Evolutionary conservation across 208 protist genomes (phyloP), one percentile per base, ranked within the genome.

Genomic region (Vickermania spadyakhi): DNA sequence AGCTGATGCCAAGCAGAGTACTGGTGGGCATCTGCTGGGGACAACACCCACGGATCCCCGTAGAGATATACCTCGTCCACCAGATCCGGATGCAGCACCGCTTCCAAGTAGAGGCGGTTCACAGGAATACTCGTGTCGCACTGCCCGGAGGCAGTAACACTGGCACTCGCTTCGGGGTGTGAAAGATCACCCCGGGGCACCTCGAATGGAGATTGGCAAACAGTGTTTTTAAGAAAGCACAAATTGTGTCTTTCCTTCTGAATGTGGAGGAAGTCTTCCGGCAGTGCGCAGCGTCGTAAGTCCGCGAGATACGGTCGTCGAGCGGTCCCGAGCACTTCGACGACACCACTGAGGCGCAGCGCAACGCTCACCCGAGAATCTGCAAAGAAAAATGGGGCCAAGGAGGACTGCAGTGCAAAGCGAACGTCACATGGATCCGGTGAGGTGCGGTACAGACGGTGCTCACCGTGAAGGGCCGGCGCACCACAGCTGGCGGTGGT

Each of bases 21-120:
- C 28, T 57, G 5, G 7, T 13, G 0, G 21, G 28, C n/a, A 23
- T 64, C 60, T 18, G 45, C 52, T 30, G 63, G 31, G 11, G 36
- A 21, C 11, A 91, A 42, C 13, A 77, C 31, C 84, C 80, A 88
- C 23, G 70, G 69, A 57, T 85, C 73, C 0, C 78, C 84, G 41
- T 70, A 81, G 30, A 91, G 49, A 21, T 67, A 36, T 3, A 67
- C 58, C 30, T 91, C 84, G 28, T 82, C 71, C 11, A 91, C 60
- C 0, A 55, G 18, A 2, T 65, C 57, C 13, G 70, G 59, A 7
- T 51, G 31, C 3, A 91, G 42, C 28, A 79, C 60, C 3, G 72
- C 72, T 22, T 66, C 59, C 36, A 68, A 56, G 21, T 55, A 22
- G 1, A 60, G 41, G 18, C 36, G 36, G 18, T 7, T n/a, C 11